Evolutionary conservation across 345 rosid species (phyloP), one percentile per base, ranked within the genome.

Genomic region (Populus tremula): DNA sequence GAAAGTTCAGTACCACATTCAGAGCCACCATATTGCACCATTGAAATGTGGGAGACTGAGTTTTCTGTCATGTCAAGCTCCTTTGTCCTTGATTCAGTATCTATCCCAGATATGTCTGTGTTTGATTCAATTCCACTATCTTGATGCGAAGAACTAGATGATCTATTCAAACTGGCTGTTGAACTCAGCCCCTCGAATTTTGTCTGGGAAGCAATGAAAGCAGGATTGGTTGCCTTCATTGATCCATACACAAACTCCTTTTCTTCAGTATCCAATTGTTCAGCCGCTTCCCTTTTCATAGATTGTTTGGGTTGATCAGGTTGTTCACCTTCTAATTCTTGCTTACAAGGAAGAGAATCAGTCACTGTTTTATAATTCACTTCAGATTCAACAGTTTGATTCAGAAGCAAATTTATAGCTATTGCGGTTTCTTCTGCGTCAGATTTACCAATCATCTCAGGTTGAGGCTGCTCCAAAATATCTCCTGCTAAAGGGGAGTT

Each of bases 1-100:
- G 98, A 93, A 56, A 96, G 94, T 78, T 93, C 97, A 4, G 97
- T 90, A 73, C 97, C 94, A 76, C 99, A 90, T 78, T 95, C 99
- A 71, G 98, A 94, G 45, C 87, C 90, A 80, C 86, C 85, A 63
- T 80, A 75, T 72, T 84, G 91, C 59, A 63, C 85, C 84, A 78
- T 82, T 27, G 77, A 29, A 72, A 67, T 75, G 64, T 71, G 77
- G 12, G 76, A 69, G 17, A 75, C 79, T 0, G 70, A 75, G 76
- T 81, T 83, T 82, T 86, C 98, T 63, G 78, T 65, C 18, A 77
- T 9, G 47, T 38, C 69, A 36, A 77, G 77, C 63, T 87, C 86
- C 74, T 76, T 84, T 67, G 74, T 76, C 62, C 76, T 81, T 43
- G 39, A 53, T 23, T 56, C 68, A 64, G 77, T 45, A 41, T 86